Conservation (phyloP, 2,329 filamentous ascomycete species). For the Fusarium virguliforme region DNA sequence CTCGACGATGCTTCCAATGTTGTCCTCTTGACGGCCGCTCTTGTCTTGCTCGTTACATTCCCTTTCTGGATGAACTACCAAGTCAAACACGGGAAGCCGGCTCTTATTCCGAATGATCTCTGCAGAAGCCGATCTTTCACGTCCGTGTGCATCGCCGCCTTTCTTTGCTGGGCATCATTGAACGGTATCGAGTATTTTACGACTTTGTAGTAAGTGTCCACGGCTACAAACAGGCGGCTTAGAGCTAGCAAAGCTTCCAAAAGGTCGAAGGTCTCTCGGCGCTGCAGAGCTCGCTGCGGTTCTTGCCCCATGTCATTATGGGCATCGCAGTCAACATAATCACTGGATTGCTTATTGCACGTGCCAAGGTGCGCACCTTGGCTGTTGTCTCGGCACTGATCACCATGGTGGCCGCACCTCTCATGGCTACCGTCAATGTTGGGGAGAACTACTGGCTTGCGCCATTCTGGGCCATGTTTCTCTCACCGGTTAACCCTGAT, state of each 20-base stretch:
- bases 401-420: slow-evolving; percentile 63
- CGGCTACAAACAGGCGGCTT: fast-evolving
- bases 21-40: slow-evolving; percentile 60
- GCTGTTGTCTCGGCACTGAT: slow-evolving; percentile 61
- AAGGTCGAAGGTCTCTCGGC: slow-evolving; percentile 63
- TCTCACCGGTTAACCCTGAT: slow-evolving; percentile 63
- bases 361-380: slow-evolving; percentile 58
- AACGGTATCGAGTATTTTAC: slow-evolving; percentile 66
- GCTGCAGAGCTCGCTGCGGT: slow-evolving; percentile 64
- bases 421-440: slow-evolving; percentile 69
- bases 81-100: slow-evolving; percentile 63
- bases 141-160: slow-evolving; percentile 67
- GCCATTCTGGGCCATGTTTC: slow-evolving; percentile 62
- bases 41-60: slow-evolving; percentile 65
- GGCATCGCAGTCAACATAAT: slow-evolving; percentile 61
- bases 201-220: slow-evolving; percentile 61
- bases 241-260: slow-evolving; percentile 60
- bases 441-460: slow-evolving; percentile 67
- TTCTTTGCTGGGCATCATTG: slow-evolving; percentile 63
- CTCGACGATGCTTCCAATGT: slow-evolving; percentile 62
- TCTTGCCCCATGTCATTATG: slow-evolving; percentile 64
- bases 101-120: slow-evolving; percentile 73
- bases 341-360: slow-evolving; percentile 61
- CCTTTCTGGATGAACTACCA: slow-evolving; percentile 70
- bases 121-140: slow-evolving; percentile 72